Evolutionary conservation across 2,329 filamentous ascomycete genomes (phyloP), one percentile per base, ranked within the genome.

Genomic region (Emericellopsis atlantica): DNA sequence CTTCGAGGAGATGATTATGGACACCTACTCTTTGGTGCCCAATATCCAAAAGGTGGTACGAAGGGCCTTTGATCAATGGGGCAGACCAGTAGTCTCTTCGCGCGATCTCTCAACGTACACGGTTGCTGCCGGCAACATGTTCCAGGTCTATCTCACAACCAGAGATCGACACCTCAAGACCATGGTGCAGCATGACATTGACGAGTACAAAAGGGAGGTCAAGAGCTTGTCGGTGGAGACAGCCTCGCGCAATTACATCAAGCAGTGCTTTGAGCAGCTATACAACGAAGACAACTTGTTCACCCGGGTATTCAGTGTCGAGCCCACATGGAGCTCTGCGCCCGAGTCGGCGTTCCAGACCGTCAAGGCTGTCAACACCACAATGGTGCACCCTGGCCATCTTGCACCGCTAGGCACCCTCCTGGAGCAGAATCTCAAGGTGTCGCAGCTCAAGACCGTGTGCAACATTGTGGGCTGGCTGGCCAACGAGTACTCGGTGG

Each of bases 391-490:
- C 42, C 68, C 67, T 5, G 68, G 67, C 8, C 75, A 78, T 40
- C 52, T 78, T n/a, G 54, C 61, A 1, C 72, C 72, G 1, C 54
- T 78, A 33, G 70, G 69, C 2, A 60, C 60, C 4, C 64, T 61
- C 21, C 52, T 78, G 8, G 72, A 76, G 48, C 51, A 66, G 0
- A 62, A 62, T 4, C 54, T 78, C 10, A 66, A 73, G 29, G 49
- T 58, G 0, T 62, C 62, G 16, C 64, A 71, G 10, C 53, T 79
- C 35, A 60, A 65, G 37, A 66, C 64, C 0, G 62, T 70, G 2
- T 79, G 74, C 55, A 70, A 69, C 37, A 58, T 78, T 5, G 64
- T 77, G 1, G 71, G 72, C 2, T 76, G 74, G 70, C 56, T 77
- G 23, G 69, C 70, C 6, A 70, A 70, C 48, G 74, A 79, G 52